These are phyloP conservation scores for Funneliformis geosporum DNA, from an alignment of 192 early-diverging fungal genomes.

Conservation along the genomic window DNA sequence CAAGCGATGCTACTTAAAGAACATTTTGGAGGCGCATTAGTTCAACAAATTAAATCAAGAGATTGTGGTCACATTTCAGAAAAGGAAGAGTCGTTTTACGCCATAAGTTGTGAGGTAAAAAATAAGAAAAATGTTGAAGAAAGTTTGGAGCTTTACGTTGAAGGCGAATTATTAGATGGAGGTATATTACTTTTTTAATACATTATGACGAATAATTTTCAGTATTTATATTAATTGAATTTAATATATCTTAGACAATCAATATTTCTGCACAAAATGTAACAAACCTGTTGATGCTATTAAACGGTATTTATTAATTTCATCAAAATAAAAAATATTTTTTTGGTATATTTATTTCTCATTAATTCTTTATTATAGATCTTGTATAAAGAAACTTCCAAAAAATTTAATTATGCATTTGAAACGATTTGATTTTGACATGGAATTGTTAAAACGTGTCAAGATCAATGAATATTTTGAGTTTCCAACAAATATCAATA, in stretches of 20 bases:
- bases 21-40: constrained; percentile 59
- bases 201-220: background rate
- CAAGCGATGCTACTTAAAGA: constrained; percentile 52
- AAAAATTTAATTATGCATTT: constrained; percentile 60
- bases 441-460: constrained; percentile 53
- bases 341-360: background rate
- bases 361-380: constrained; percentile 29
- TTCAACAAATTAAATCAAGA: constrained; percentile 59
- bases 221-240: background rate
- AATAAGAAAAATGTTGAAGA: constrained; percentile 56
- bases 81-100: constrained; percentile 53
- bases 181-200: constrained; percentile 36
- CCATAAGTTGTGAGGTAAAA: constrained; percentile 59
- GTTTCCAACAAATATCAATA: constrained; percentile 54
- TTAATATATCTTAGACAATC: constrained; percentile 40
- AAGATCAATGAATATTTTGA: constrained; percentile 66
- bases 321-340: background rate
- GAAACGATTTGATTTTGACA: constrained; percentile 66
- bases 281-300: constrained; percentile 60
- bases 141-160: constrained; percentile 59
- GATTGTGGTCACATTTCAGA: constrained; percentile 58
- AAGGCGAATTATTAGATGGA: constrained; percentile 57
- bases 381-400: constrained; percentile 58
- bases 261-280: constrained; percentile 55
- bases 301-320: constrained; percentile 41